These are phyloP conservation scores for Coniochaeta prunicola DNA, from an alignment of 2,329 filamentous ascomycete genomes.

Conservation along the genomic window DNA sequence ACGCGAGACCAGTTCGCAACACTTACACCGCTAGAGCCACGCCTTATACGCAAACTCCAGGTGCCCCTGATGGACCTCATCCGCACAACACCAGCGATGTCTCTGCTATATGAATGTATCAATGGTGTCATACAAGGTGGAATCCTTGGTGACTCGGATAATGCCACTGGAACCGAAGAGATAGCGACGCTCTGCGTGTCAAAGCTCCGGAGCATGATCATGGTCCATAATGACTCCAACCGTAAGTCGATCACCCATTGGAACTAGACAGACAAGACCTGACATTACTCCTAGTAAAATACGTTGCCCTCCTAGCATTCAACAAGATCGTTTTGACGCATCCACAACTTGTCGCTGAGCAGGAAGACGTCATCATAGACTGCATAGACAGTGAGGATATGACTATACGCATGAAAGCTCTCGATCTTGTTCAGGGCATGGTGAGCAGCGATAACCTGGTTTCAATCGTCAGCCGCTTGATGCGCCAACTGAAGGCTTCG, in stretches of 20 bases:
- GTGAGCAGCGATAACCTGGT: slow-evolving; percentile 81
- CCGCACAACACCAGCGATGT: slow-evolving; percentile 93
- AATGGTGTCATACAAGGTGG: slow-evolving; percentile 97
- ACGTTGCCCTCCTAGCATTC: slow-evolving; percentile 89
- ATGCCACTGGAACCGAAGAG: slow-evolving; percentile 76
- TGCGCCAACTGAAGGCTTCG: slow-evolving; percentile 74
- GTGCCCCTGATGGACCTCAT: slow-evolving; percentile 90
- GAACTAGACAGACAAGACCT: not conserved
- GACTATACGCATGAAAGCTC: slow-evolving; percentile 85
- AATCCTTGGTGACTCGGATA: slow-evolving; percentile 77
- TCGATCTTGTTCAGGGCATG: slow-evolving; percentile 91
- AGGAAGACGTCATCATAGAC: slow-evolving; percentile 93
- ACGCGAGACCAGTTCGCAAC: slow-evolving; percentile 68
- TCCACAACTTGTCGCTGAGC: slow-evolving; percentile 78
- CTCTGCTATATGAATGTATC: slow-evolving; percentile 95
- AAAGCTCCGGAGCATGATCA: slow-evolving; percentile 90
- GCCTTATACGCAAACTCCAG: slow-evolving; percentile 82
- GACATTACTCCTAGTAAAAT: slow-evolving; percentile 63
- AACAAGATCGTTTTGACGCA: slow-evolving; percentile 90
- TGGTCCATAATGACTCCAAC: slow-evolving; percentile 89
- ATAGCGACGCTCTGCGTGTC: slow-evolving; percentile 87
- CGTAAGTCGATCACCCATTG: slow-evolving; percentile 44
- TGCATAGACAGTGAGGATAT: slow-evolving; percentile 96
- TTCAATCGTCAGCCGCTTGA: slow-evolving; percentile 75
- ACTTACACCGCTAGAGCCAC: slow-evolving; percentile 83